Evolutionary conservation across 768 basidiomycete genomes (phyloP).

Genomic region (Calocybe cyanea): DNA sequence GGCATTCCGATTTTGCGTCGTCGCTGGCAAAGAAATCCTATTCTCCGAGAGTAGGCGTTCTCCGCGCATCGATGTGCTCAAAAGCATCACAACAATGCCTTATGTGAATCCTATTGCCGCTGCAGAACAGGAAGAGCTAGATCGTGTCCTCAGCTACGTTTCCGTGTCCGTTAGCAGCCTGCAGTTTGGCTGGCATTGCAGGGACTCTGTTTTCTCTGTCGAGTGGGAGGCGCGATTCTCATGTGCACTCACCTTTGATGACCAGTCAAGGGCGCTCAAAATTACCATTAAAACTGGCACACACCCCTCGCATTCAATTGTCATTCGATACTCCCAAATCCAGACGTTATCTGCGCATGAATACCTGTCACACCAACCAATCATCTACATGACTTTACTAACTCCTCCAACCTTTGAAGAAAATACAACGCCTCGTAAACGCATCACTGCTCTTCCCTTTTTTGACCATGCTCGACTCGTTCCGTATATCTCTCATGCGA

Average conservation of each 20-base stretch:
- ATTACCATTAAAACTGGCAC: conserved; percentile 27
- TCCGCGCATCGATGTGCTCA: conserved; percentile 31
- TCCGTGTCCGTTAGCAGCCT: conserved; percentile 32
- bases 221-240: conserved; percentile 44
- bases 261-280: conserved; percentile 45
- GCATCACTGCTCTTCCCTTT: conserved; percentile 37
- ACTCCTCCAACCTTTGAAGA: conserved; percentile 38
- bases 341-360: conserved; percentile 30
- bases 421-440: conserved; percentile 23
- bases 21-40: conserved; percentile 29
- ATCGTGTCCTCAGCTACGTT: conserved; percentile 24
- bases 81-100: conserved; percentile 32
- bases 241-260: conserved; percentile 34
- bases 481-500: conserved; percentile 48
- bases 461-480: conserved; percentile 39
- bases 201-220: conserved; percentile 53
- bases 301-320: conserved; percentile 30
- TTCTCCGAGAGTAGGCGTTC: conserved; percentile 27
- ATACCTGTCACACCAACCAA: conserved; percentile 25
- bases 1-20: conserved; percentile 14
- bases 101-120: conserved; percentile 37
- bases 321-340: conserved; percentile 43
- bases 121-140: conserved; percentile 29
- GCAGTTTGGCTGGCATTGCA: conserved; percentile 62
- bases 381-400: conserved; percentile 41